These are phyloP conservation scores for Candida tibetensis DNA, from an alignment of 805 yeast genomes.

Conservation along the genomic window DNA sequence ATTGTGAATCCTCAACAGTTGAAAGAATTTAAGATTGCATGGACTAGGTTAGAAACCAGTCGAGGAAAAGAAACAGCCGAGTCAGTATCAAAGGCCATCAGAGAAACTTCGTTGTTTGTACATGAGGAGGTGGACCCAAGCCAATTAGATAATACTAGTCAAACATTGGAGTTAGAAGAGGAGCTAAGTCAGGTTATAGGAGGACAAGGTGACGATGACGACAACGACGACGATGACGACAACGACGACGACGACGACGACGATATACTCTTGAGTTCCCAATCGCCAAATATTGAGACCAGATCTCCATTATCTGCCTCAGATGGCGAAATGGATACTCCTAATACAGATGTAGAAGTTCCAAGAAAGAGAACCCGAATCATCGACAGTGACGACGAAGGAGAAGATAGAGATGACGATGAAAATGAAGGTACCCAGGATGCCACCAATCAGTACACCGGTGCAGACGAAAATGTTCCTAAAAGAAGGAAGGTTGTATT, in stretches of 20 bases:
- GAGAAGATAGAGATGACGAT: conserved; percentile 11
- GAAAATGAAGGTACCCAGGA: background rate
- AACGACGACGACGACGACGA: background rate
- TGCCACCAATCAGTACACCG: background rate
- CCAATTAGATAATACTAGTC: background rate
- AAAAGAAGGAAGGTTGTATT: conserved; percentile 12
- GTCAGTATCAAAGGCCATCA: conserved; percentile 15
- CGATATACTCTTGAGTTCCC: background rate
- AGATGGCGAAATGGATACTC: too few relatives aligned
- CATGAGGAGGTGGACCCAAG: conserved; percentile 3
- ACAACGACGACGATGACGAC: background rate
- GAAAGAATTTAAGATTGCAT: conserved; percentile 29
- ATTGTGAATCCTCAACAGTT: conserved; percentile 33
- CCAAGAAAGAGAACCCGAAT: conserved; percentile 1
- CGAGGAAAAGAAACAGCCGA: conserved; percentile 9
- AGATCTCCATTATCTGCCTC: too few relatives aligned
- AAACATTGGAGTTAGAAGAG: too few relatives aligned
- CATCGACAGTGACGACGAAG: conserved; percentile 2
- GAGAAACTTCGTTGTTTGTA: conserved; percentile 13
- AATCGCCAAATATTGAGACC: background rate
- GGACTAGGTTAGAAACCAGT: conserved; percentile 21
- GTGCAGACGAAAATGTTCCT: background rate
- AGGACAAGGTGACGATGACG: background rate
- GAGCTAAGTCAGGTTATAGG: background rate
- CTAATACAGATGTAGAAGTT: background rate